Conservation (phyloP, 352 stramenopile genomes). For the Halophytophthora polymorphica region DNA sequence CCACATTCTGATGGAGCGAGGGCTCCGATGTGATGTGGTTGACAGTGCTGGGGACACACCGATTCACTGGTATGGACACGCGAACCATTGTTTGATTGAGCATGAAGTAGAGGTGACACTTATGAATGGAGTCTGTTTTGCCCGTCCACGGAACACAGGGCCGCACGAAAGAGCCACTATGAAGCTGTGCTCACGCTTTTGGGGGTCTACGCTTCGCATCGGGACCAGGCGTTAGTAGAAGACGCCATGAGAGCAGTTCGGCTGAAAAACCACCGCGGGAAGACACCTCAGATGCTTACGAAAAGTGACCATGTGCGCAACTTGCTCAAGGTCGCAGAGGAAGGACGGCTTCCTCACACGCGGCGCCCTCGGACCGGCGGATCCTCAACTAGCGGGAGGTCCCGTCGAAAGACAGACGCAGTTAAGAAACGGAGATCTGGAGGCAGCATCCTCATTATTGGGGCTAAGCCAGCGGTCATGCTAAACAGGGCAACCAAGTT, state of each 20-base stretch:
- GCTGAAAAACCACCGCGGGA: conserved; percentile 44
- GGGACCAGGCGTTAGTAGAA: conserved; percentile 25
- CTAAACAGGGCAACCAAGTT: conserved; percentile 15
- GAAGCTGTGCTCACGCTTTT: conserved; percentile 53
- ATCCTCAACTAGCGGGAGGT: background rate
- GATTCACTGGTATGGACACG: conserved; percentile 51
- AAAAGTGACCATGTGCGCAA: conserved; percentile 44
- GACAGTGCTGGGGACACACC: conserved; percentile 58
- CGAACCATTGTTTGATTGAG: background rate
- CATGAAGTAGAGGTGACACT: background rate
- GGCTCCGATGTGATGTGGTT: conserved; percentile 34
- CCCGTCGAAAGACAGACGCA: conserved; percentile 30
- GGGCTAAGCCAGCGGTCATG: conserved; percentile 13
- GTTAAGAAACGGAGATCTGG: conserved; percentile 8
- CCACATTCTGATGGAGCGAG: conserved; percentile 38
- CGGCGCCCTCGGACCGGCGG: conserved; percentile 15
- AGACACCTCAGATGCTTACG: conserved; percentile 33
- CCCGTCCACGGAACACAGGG: conserved; percentile 30
- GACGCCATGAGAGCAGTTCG: conserved; percentile 31
- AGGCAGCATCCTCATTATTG: conserved; percentile 4
- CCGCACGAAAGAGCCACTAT: conserved; percentile 53
- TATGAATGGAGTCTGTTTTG: background rate
- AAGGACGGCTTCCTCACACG: conserved; percentile 35
- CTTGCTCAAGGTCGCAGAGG: conserved; percentile 45
- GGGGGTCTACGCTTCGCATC: conserved; percentile 29